These are phyloP conservation scores for Penicillium rolfsii DNA, from an alignment of 2,329 filamentous ascomycete species.

Conservation along the genomic window DNA sequence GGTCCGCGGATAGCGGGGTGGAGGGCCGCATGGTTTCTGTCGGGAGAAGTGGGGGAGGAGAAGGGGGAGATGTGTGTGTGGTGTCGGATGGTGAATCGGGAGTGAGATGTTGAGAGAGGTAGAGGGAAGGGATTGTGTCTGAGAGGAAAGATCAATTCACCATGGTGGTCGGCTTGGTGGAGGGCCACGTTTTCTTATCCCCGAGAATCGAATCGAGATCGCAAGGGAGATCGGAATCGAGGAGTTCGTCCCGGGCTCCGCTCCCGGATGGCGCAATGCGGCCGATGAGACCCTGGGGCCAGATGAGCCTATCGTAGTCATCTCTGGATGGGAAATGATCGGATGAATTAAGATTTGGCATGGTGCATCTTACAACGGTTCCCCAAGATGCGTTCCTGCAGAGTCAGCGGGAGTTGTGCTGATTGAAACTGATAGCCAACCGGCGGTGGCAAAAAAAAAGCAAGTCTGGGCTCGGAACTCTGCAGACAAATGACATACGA, in stretches of 20 bases:
- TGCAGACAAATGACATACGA: not conserved
- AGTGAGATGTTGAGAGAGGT: not conserved
- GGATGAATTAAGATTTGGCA: not conserved
- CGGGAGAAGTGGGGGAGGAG: not conserved
- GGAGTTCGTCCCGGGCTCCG: constrained; percentile 20
- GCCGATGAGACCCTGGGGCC: constrained; percentile 12
- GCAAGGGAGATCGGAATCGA: constrained; percentile 4
- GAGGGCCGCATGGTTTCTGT: constrained; percentile 34
- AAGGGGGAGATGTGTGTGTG: not conserved
- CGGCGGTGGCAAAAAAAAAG: constrained; percentile 27
- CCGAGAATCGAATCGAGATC: constrained; percentile 8
- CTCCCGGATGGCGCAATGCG: constrained; percentile 34
- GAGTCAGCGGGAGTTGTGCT: not conserved
- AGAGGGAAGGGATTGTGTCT: not conserved
- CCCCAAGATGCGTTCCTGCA: constrained; percentile 7
- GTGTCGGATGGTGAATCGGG: not conserved
- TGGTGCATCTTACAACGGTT: not conserved
- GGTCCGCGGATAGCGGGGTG: constrained; percentile 44
- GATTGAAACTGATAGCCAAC: not conserved
- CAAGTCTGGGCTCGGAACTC: not conserved
- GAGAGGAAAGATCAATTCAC: constrained; percentile 3
- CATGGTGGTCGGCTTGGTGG: not conserved
- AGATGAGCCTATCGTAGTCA: constrained; percentile 7
- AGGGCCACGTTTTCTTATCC: constrained; percentile 5
- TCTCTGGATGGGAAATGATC: not conserved